Evolutionary conservation across 2,329 filamentous ascomycete genomes (phyloP).

Genomic region (Exophiala bonariae): DNA sequence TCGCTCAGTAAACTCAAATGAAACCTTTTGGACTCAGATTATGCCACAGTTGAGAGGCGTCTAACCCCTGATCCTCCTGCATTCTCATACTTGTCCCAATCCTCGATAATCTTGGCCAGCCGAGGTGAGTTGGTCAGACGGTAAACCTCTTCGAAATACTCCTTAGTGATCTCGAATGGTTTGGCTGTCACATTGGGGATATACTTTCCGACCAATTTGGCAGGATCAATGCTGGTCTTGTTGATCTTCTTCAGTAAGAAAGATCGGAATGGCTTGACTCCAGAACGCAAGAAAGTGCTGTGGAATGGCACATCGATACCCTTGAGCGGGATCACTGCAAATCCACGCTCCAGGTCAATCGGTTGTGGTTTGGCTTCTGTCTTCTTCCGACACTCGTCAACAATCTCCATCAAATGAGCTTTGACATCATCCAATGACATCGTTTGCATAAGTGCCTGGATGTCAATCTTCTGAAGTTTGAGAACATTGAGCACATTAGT

Average conservation of each 20-base stretch:
- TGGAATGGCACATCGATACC: constrained; percentile 98
- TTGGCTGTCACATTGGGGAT: constrained; percentile 97
- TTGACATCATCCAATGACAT: constrained; percentile 89
- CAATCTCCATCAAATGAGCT: constrained; percentile 84
- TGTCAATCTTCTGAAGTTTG: constrained; percentile 96
- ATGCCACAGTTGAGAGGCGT: constrained; percentile 25
- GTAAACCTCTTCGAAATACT: constrained; percentile 99
- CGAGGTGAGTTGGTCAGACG: constrained; percentile 77
- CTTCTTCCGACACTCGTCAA: constrained; percentile 80
- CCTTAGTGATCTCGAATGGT: constrained; percentile 93
- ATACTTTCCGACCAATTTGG: constrained; percentile 96
- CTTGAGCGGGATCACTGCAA: constrained; percentile 92
- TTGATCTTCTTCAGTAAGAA: constrained; percentile 99
- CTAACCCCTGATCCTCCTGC: constrained; percentile 25
- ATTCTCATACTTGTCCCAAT: constrained; percentile 73
- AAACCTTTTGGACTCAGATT: neutral
- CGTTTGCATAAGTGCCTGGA: constrained; percentile 85
- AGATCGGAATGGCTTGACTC: constrained; percentile 97
- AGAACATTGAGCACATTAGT: constrained; percentile 89
- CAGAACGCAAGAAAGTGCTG: constrained; percentile 94
- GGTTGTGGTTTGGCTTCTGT: constrained; percentile 87
- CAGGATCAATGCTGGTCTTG: constrained; percentile 96
- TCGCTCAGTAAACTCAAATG: constrained; percentile 1
- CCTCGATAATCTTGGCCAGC: constrained; percentile 64
- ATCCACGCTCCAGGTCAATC: constrained; percentile 87